Percentiles rank a stretch among this genome's conserved stretches.
phyloP scores from a whole-genome alignment of 257 asterid species.

The Asclepias syriaca region DNA sequence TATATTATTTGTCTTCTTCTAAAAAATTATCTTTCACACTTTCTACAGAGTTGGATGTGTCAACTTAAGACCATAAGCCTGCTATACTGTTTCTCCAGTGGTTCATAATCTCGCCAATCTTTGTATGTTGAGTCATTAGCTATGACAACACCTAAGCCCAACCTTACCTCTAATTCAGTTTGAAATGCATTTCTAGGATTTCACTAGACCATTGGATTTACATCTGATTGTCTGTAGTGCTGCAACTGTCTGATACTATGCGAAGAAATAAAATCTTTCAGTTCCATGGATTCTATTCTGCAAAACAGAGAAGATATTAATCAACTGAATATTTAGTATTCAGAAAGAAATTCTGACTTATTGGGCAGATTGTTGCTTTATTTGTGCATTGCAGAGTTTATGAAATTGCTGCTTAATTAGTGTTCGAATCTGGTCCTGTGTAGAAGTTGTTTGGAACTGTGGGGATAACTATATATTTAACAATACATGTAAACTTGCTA shows the following conservation, averaged over 20 bases:
- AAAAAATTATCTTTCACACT: background rate
- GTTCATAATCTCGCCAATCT: background rate
- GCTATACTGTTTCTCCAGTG: background rate
- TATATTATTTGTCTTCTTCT: conserved; percentile 1
- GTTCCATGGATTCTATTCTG: background rate
- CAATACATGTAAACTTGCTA: background rate
- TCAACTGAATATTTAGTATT: background rate
- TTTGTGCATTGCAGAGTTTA: background rate
- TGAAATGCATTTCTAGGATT: background rate
- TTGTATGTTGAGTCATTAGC: background rate
- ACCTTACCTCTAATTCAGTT: background rate
- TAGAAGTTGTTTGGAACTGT: background rate
- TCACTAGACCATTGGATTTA: background rate
- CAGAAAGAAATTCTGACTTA: background rate
- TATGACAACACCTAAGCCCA: background rate
- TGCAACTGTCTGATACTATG: background rate
- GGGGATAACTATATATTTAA: background rate
- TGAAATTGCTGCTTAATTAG: background rate
- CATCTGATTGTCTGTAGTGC: background rate
- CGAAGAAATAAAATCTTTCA: background rate
- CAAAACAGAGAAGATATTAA: background rate
- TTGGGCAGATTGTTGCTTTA: background rate
- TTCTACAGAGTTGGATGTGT: background rate
- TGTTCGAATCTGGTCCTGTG: background rate
- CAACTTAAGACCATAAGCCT: background rate